Percentiles rank a stretch among this genome's conserved stretches.
Conservation (phyloP, 2,329 filamentous ascomycete genomes). For the Pseudomassariella vexata region DNA sequence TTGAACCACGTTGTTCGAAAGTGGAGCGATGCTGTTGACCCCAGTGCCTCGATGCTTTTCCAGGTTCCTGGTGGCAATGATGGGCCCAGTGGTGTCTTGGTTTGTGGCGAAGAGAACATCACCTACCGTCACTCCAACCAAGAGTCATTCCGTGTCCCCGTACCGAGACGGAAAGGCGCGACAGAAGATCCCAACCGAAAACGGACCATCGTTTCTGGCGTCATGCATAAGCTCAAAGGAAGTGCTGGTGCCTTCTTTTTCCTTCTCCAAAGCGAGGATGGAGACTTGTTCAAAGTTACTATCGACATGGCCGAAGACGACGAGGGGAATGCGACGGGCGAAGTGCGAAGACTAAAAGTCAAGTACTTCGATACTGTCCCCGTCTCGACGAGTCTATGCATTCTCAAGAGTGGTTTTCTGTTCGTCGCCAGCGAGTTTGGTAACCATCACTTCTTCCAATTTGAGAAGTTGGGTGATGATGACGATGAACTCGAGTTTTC, state of each 20-base stretch:
- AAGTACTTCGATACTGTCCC: slow-evolving; percentile 98
- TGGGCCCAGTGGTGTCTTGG: slow-evolving; percentile 88
- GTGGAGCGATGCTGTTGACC: slow-evolving; percentile 91
- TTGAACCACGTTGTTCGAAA: slow-evolving; percentile 95
- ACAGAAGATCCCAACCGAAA: slow-evolving; percentile 92
- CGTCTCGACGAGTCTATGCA: slow-evolving; percentile 78
- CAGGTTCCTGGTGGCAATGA: slow-evolving; percentile 92
- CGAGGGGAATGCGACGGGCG: slow-evolving; percentile 69
- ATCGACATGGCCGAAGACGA: slow-evolving; percentile 85
- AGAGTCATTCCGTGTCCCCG: slow-evolving; percentile 79
- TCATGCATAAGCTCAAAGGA: slow-evolving; percentile 94
- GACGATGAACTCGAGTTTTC: slow-evolving; percentile 82
- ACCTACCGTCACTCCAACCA: slow-evolving; percentile 97
- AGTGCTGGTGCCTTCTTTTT: slow-evolving; percentile 89
- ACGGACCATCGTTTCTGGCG: slow-evolving; percentile 77
- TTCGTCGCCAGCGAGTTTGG: slow-evolving; percentile 90
- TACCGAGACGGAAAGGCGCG: slow-evolving; percentile 78
- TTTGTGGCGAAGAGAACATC: slow-evolving; percentile 90
- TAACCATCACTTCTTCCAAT: slow-evolving; percentile 92
- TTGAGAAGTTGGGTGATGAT: slow-evolving; percentile 94
- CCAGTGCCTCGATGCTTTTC: slow-evolving; percentile 83
- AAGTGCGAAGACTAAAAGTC: slow-evolving; percentile 79
- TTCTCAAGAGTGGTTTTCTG: slow-evolving; percentile 91
- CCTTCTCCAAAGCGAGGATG: slow-evolving; percentile 90
- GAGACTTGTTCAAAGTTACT: slow-evolving; percentile 95